Percentiles rank a stretch among this genome's conserved stretches.
These are phyloP conservation scores for Dipteronia dyeriana DNA, from an alignment of 345 rosid genomes.

Conservation along the genomic window DNA sequence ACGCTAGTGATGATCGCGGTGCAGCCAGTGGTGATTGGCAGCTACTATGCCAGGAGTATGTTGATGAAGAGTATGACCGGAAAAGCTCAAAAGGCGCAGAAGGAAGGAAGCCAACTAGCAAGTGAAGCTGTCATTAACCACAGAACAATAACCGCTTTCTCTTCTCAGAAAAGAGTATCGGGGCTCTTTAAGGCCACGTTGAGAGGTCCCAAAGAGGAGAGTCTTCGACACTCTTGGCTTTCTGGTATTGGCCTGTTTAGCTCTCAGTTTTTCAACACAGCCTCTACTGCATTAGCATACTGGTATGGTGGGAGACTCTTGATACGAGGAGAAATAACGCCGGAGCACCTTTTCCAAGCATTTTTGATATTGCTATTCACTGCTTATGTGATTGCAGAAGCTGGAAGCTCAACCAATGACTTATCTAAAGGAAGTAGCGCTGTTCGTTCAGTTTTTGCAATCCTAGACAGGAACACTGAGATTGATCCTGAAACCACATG, in stretches of 20 bases:
- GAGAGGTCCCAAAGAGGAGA: conserved; percentile 60
- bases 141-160: conserved; percentile 73
- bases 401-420: conserved; percentile 72
- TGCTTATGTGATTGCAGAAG: conserved; percentile 71
- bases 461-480: conserved; percentile 58
- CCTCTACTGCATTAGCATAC: conserved; percentile 54
- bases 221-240: conserved; percentile 50
- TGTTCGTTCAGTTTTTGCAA: conserved; percentile 45
- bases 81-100: conserved; percentile 64
- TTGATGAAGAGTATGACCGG: conserved; percentile 63
- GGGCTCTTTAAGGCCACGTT: conserved; percentile 54
- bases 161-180: conserved; percentile 61
- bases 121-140: conserved; percentile 69
- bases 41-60: conserved; percentile 50
- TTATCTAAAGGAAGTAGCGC: conserved; percentile 60
- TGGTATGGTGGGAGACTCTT: conserved; percentile 73
- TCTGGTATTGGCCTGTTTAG: conserved; percentile 63
- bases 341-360: conserved; percentile 60
- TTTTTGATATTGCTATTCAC: conserved; percentile 54
- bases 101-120: conserved; percentile 70
- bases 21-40: conserved; percentile 62
- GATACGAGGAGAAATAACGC: conserved; percentile 28
- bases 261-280: conserved; percentile 61
- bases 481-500: conserved; percentile 43
- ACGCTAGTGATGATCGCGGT: conserved; percentile 59